These are phyloP conservation scores for Fusarium nygamai DNA, from an alignment of 2,329 filamentous ascomycete genomes.

Conservation along the genomic window DNA sequence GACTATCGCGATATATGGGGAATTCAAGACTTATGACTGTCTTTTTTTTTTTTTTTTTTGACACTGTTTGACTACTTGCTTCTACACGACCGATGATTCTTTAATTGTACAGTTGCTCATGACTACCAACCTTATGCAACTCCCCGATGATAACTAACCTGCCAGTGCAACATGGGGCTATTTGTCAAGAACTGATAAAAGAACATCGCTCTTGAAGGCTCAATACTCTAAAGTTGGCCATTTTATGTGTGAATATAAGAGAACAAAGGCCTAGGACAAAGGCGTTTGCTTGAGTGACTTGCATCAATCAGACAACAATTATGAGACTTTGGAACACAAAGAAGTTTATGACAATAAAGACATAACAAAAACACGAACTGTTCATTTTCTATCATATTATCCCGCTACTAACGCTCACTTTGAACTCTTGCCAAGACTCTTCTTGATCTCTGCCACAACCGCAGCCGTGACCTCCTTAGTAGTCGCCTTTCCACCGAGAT, in stretches of 20 bases:
- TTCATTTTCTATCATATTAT: background rate
- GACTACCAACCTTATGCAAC: background rate
- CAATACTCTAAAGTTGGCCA: too few relatives aligned
- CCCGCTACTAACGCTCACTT: background rate
- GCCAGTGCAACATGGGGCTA: background rate
- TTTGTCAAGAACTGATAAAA: background rate
- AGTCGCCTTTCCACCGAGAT: slow-evolving; percentile 60
- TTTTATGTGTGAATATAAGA: background rate
- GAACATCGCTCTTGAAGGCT: rapidly evolving
- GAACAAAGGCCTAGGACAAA: background rate
- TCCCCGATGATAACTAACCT: too few relatives aligned
- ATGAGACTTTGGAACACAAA: background rate
- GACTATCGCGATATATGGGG: background rate
- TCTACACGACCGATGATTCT: background rate
- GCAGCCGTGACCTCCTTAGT: slow-evolving; percentile 50
- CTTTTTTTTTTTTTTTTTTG: background rate
- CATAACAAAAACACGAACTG: background rate
- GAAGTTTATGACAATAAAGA: background rate
- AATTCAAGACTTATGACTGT: too few relatives aligned
- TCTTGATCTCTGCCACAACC: slow-evolving; percentile 41
- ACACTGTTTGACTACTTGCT: background rate
- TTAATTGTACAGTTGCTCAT: background rate
- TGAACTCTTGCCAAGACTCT: slow-evolving; percentile 20
- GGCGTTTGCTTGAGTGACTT: too few relatives aligned
- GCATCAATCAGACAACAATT: background rate